A percentile compares a stretch with the other conserved stretches of the same genome.
These are phyloP conservation scores for Fusarium haematococcum DNA, from an alignment of 2,329 filamentous ascomycete genomes.

Conservation along the genomic window DNA sequence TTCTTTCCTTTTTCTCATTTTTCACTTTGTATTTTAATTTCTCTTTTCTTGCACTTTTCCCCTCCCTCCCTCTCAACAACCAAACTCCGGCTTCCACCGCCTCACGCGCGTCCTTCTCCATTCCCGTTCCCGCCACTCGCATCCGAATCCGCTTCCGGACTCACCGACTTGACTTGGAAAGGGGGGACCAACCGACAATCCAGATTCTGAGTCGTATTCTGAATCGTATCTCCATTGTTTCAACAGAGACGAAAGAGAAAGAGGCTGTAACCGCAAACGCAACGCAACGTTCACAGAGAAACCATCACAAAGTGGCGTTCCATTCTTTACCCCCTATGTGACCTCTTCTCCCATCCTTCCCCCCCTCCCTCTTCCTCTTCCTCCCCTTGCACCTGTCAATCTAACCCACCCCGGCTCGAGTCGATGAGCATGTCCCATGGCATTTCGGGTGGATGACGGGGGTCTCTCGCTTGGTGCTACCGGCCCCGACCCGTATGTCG, in stretches of 20 bases:
- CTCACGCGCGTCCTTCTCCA: conserved; percentile 28
- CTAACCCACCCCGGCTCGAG: conserved; percentile 28
- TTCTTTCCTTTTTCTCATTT: not conserved
- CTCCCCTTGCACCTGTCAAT: conserved; percentile 19
- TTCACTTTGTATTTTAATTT: not conserved
- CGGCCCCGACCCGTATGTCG: conserved; percentile 44
- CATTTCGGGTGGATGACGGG: conserved; percentile 54
- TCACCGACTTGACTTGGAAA: conserved; percentile 34
- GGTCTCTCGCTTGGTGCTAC: conserved; percentile 45
- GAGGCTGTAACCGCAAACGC: not conserved
- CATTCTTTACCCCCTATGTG: conserved; percentile 20
- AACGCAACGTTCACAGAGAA: not conserved
- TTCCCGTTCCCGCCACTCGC: conserved; percentile 29
- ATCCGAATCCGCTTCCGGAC: conserved; percentile 14
- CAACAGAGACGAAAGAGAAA: not conserved
- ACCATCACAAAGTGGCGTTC: not conserved
- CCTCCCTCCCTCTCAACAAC: conserved; percentile 19
- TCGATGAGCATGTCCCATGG: conserved; percentile 54
- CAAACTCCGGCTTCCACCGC: conserved; percentile 14
- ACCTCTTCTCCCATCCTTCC: conserved; percentile 6
- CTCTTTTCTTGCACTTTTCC: not conserved
- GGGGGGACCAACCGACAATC: not conserved
- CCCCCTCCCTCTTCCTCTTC: not conserved
- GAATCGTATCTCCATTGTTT: not conserved
- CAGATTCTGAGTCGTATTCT: not conserved